Base-by-base conservation (phyloP, 257 asterid species). In the Paraleonurus japonicus region DNA sequence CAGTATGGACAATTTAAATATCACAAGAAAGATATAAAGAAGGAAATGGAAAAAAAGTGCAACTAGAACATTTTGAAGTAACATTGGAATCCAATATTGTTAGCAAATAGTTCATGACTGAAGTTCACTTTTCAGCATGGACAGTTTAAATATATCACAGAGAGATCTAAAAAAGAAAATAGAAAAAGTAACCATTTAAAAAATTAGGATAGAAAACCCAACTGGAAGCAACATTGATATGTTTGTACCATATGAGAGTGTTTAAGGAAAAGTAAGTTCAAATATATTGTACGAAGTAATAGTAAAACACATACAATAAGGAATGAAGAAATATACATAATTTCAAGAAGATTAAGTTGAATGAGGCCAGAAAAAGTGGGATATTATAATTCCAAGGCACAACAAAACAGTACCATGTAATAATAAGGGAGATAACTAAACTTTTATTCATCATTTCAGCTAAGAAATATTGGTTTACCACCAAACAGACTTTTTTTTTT, bases 281-380 rank as follows among this genome's bases (percentile, higher is more conserved):
- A 35, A 35, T 17, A 23, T 9, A 51, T 19, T 51, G 50, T 50
- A 10, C 59, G 28, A 48, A 16, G 51, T 17, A 9, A 28, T 19
- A 30, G 3, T 23, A 24, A 65, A 43, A 15, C 41, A 45, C 5
- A 45, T 13, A 45, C 43, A 45, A 45, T 15, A 41, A 16, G 19
- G 15, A 15, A 65, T 50, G 11, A 54, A 47, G 62, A 26, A 47
- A 15, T 7, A 20, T 3, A 23, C 8, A 48, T 7, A 28, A 20
- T 24, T 28, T 48, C 47, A 26, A 28, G 76, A 11, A 39, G 75
- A 27, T 53, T 53, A 69, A 54, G 51, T 53, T n/a, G 16, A 54
- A 53, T 30, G 39, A 15, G 20, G 20, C 54, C 45, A 33, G 53
- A 26, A 57, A 20, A 43, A 16, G 23, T 16, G 30, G 27, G 10